A percentile compares a stretch with the other conserved stretches of the same genome.
Conservation (phyloP, 208 protist genomes). For the Herpetomonas muscarum region DNA sequence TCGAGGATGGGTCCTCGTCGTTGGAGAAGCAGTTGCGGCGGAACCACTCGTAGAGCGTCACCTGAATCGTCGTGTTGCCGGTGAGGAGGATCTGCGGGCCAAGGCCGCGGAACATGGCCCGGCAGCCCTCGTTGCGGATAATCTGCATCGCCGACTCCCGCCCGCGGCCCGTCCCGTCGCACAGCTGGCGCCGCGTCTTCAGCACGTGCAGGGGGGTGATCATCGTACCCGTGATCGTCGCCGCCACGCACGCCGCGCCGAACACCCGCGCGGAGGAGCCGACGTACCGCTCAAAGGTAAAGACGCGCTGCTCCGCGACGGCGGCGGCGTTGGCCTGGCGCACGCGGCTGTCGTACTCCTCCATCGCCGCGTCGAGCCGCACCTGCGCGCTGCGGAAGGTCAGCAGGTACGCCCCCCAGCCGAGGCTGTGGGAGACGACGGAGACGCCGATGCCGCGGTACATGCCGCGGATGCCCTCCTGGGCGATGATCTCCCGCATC, state of each 20-base stretch:
- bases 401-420: constrained; percentile 75
- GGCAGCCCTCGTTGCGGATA: constrained; percentile 47
- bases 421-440: constrained; percentile 65
- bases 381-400: constrained; percentile 63
- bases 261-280: constrained; percentile 35
- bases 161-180: constrained; percentile 14
- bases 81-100: constrained; percentile 75
- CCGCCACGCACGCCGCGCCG: constrained; percentile 55
- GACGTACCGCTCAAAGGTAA: constrained; percentile 2
- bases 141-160: constrained; percentile 13
- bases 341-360: constrained; percentile 1
- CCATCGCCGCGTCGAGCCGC: constrained; percentile 26
- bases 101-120: constrained; percentile 61
- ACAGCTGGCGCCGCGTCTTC: constrained; percentile 78
- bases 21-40: constrained; percentile 55
- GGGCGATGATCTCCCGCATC: constrained; percentile 38
- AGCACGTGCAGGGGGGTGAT: constrained; percentile 76
- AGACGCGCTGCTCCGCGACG: not conserved
- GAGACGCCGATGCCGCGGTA: constrained; percentile 73
- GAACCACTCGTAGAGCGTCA: constrained; percentile 81
- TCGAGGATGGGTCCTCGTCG: constrained; percentile 45
- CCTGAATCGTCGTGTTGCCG: constrained; percentile 75
- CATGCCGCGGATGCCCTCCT: constrained; percentile 67
- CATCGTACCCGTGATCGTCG: constrained; percentile 50
- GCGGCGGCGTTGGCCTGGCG: not conserved